Conservation (phyloP, 23 red algal species). For the Pyropia yezoensis region DNA sequence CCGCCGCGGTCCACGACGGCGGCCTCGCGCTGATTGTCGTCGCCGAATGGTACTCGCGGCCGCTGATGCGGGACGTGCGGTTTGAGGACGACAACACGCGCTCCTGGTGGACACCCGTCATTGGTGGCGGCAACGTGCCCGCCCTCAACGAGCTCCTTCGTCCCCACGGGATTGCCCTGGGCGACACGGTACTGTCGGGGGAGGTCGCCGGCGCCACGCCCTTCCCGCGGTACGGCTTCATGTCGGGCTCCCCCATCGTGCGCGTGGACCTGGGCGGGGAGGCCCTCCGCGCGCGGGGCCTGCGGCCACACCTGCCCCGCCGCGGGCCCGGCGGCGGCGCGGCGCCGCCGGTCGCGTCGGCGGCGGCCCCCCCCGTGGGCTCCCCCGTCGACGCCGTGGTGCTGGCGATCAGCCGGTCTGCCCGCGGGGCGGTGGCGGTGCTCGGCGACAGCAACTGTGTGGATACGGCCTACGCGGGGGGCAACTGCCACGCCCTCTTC, state of each 20-base stretch:
- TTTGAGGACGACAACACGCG: slow-evolving; percentile 80
- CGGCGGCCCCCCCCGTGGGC: no score
- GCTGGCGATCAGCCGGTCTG: slow-evolving; percentile 31
- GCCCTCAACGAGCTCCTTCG: slow-evolving; percentile 56
- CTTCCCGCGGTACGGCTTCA: no score
- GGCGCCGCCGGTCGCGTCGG: no score
- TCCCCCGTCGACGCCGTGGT: background rate
- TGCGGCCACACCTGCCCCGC: no score
- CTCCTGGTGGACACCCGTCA: slow-evolving; percentile 67
- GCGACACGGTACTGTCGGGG: slow-evolving; percentile 56
- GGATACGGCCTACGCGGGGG: slow-evolving; percentile 49
- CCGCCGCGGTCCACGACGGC: slow-evolving; percentile 30
- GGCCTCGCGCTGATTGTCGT: slow-evolving; percentile 49
- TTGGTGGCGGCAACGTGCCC: slow-evolving; percentile 44
- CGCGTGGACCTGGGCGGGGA: slow-evolving; percentile 31
- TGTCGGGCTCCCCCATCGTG: slow-evolving; percentile 30
- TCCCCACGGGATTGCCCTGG: slow-evolving; percentile 56
- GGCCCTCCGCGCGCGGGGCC: no score
- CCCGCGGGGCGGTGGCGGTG: slow-evolving; percentile 35
- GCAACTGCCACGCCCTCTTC: slow-evolving; percentile 47
- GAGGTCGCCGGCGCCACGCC: slow-evolving; percentile 4
- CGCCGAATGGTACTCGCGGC: slow-evolving; percentile 77
- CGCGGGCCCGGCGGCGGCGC: no score
- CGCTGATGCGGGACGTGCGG: slow-evolving; percentile 50
- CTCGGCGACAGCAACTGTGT: slow-evolving; percentile 85